These are phyloP conservation scores for Lactarius sp. DNA, from an alignment of 768 basidiomycete species.

Conservation along the genomic window DNA sequence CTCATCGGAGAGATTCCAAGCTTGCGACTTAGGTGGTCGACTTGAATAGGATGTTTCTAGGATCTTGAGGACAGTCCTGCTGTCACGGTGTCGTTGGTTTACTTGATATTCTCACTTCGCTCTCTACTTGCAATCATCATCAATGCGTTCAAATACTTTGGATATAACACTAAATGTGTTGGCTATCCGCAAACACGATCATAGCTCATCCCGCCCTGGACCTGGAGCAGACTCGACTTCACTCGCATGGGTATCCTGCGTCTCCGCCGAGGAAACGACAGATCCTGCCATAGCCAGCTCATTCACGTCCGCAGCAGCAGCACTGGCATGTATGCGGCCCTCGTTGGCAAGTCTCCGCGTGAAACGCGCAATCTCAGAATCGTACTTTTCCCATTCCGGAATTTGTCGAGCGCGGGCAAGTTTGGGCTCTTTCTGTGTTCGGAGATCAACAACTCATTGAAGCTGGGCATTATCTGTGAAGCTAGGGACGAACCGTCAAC, in stretches of 20 bases:
- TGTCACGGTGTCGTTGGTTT: background rate
- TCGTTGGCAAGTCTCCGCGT: constrained; percentile 64
- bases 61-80: no score
- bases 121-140: no score
- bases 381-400: constrained; percentile 97
- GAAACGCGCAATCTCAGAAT: constrained; percentile 83
- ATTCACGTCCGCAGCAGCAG: constrained; percentile 64
- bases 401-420: constrained; percentile 88
- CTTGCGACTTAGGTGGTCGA: no score
- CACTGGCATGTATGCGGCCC: constrained; percentile 63
- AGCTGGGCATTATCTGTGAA: background rate
- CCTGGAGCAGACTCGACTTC: background rate
- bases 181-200: background rate
- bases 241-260: background rate
- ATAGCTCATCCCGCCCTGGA: constrained; percentile 18
- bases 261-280: background rate
- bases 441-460: background rate
- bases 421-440: constrained; percentile 92
- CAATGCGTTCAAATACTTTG: background rate
- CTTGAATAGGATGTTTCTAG: no score
- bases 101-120: background rate
- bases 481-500: constrained; percentile 59
- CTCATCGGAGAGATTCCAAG: no score
- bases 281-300: constrained; percentile 53
- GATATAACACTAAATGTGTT: background rate